These are phyloP conservation scores for Cryomyces minteri DNA, from an alignment of 495 filamentous ascomycete genomes.

Conservation along the genomic window DNA sequence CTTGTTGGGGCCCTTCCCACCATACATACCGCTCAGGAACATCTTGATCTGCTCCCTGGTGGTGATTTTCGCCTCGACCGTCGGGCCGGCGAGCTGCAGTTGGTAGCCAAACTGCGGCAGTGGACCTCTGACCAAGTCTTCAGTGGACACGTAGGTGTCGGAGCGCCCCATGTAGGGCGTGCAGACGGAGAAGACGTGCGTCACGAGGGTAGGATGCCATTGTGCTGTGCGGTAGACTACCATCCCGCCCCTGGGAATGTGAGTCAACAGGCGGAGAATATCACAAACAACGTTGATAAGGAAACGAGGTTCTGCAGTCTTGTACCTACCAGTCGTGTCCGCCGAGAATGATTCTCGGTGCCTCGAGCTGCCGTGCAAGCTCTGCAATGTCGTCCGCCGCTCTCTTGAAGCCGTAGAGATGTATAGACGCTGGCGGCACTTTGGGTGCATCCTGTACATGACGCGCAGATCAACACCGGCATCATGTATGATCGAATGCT, in stretches of 20 bases:
- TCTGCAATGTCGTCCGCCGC: constrained; percentile 51
- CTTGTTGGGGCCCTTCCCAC: constrained; percentile 35
- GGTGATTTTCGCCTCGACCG: constrained; percentile 39
- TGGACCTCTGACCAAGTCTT: constrained; percentile 31
- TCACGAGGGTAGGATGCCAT: constrained; percentile 52
- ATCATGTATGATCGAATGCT: not conserved
- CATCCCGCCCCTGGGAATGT: constrained; percentile 27
- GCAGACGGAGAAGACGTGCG: constrained; percentile 58
- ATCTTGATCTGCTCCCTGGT: constrained; percentile 38
- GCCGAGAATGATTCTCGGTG: constrained; percentile 45
- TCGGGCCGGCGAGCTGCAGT: constrained; percentile 48
- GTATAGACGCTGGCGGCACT: constrained; percentile 28
- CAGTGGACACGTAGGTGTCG: constrained; percentile 28
- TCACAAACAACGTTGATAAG: no score
- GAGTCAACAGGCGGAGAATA: not conserved
- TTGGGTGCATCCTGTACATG: constrained; percentile 35
- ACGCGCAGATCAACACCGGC: not conserved
- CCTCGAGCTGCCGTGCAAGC: constrained; percentile 38
- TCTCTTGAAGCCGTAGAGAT: constrained; percentile 48
- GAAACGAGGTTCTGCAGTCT: no score
- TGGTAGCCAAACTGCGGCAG: constrained; percentile 73
- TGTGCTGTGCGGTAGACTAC: constrained; percentile 45
- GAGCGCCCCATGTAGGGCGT: constrained; percentile 46
- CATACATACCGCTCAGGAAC: constrained; percentile 54
- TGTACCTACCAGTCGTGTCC: constrained; percentile 70